Evolutionary conservation across 1,284 basidiomycete genomes (phyloP).

Genomic region (Naganishia sp.): DNA sequence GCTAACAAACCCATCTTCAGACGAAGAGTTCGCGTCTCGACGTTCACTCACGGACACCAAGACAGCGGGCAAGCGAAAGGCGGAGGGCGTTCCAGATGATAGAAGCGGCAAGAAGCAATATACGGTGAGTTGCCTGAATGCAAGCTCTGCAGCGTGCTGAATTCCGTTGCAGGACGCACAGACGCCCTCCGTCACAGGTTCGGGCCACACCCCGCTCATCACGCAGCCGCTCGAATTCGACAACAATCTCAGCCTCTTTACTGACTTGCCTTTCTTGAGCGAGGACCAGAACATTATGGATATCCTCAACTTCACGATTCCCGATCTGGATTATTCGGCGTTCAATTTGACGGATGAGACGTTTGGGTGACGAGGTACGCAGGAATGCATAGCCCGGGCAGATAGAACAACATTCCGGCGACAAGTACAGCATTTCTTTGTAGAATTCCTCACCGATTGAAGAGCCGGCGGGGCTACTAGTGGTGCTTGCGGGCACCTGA

Average conservation of each 20-base stretch:
- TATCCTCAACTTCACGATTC: slow-evolving; percentile 26
- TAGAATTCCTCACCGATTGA: too few relatives aligned
- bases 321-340: slow-evolving; percentile 25
- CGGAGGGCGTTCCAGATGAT: slow-evolving; percentile 9
- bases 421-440: too few relatives aligned
- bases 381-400: neutral
- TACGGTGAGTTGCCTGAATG: neutral
- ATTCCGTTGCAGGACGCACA: slow-evolving; percentile 2
- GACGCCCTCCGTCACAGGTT: slow-evolving; percentile 20
- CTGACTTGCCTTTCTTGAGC: slow-evolving; percentile 21
- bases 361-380: neutral
- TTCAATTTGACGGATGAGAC: slow-evolving; percentile 11
- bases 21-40: slow-evolving; percentile 26
- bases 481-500: too few relatives aligned
- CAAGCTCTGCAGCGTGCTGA: neutral
- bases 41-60: slow-evolving; percentile 13
- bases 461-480: too few relatives aligned
- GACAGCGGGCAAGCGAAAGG: slow-evolving; percentile 11
- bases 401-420: too few relatives aligned
- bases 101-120: slow-evolving; percentile 18
- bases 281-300: slow-evolving; percentile 28
- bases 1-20: slow-evolving; percentile 2
- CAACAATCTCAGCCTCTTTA: slow-evolving; percentile 24
- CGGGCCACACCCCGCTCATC: slow-evolving; percentile 18
- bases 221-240: slow-evolving; percentile 24